Percentiles rank a stretch among this genome's conserved stretches.
Evolutionary conservation across 108 stramenopile species (phyloP).

Genomic region (Aurantiochytrium sp.): DNA sequence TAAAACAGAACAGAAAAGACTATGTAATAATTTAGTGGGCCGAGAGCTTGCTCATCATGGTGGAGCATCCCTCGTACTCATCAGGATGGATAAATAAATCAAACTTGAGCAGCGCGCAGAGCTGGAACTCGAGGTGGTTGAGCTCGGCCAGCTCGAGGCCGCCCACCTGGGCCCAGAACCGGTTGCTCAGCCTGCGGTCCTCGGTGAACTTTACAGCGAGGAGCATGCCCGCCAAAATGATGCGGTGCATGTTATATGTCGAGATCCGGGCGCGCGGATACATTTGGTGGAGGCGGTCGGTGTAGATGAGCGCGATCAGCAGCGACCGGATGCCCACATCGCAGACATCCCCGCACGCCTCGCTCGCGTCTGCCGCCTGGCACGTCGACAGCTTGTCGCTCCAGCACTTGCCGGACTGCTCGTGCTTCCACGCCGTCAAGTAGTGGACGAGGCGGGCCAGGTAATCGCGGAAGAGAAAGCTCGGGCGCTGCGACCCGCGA

Average conservation of each 20-base stretch:
- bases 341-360: no score
- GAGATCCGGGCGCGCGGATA: not conserved
- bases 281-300: not conserved
- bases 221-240: not conserved
- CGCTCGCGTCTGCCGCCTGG: no score
- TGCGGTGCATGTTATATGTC: not conserved
- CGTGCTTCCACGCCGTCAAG: not conserved
- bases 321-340: not conserved
- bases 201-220: not conserved
- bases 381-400: no score
- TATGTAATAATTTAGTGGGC: no score
- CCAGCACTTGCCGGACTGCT: not conserved
- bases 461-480: not conserved
- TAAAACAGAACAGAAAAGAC: no score
- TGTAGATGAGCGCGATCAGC: not conserved
- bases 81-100: not conserved
- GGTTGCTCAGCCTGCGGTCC: not conserved
- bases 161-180: slow-evolving; percentile 2
- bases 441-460: slow-evolving; percentile 3
- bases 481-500: not conserved
- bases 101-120: not conserved
- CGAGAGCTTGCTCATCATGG: not conserved
- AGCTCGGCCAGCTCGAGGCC: not conserved
- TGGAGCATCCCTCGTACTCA: not conserved
- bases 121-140: slow-evolving; percentile 6